Conservation (phyloP, 495 filamentous ascomycete genomes). For the Talaromyces ruber region DNA sequence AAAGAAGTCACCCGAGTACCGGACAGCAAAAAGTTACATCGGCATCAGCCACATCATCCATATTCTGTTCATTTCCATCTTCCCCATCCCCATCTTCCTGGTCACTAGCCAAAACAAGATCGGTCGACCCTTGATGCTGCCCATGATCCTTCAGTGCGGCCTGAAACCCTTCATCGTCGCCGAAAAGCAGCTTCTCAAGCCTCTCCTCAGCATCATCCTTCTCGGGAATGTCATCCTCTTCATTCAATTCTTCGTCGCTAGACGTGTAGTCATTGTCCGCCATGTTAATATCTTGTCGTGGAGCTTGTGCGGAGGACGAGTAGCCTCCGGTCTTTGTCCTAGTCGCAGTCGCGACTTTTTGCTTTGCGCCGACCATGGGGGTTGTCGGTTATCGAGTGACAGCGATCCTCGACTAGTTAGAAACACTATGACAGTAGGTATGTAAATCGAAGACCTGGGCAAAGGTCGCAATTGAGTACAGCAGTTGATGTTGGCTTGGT, state of each 20-base stretch:
- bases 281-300: constrained; percentile 19
- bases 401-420: background rate
- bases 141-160: constrained; percentile 50
- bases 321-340: background rate
- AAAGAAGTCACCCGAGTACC: background rate
- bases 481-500: background rate
- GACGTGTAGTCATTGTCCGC: constrained; percentile 10
- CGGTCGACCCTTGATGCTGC: constrained; percentile 20
- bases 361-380: constrained; percentile 17
- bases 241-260: constrained; percentile 15
- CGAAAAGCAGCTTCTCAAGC: constrained; percentile 79
- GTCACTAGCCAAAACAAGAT: constrained; percentile 24
- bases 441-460: background rate
- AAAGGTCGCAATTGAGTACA: background rate
- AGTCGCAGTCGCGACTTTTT: constrained; percentile 14
- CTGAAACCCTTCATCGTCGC: constrained; percentile 72
- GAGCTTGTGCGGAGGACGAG: background rate
- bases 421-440: background rate
- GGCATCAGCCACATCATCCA: constrained; percentile 50
- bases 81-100: constrained; percentile 25
- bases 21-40: constrained; percentile 39
- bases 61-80: constrained; percentile 17
- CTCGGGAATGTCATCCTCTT: constrained; percentile 40
- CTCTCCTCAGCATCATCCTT: constrained; percentile 78
- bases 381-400: background rate